A percentile compares a stretch with the other conserved stretches of the same genome.
These are phyloP conservation scores for Gossypioides kirkii DNA, from an alignment of 345 rosid species.

Conservation along the genomic window DNA sequence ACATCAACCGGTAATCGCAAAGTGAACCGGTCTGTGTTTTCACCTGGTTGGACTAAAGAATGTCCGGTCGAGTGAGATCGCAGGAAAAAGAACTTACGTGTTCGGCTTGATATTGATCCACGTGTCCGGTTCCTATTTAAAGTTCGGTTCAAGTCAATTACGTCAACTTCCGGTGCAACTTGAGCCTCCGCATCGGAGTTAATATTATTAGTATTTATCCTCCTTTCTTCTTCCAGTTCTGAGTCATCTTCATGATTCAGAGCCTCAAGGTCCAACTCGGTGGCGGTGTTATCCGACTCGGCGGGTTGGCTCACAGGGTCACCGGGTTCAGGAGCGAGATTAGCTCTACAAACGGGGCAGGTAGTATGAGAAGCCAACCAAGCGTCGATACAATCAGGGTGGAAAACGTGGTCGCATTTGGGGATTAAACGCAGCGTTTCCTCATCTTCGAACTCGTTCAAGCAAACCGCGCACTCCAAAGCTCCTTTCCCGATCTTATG, in stretches of 20 bases:
- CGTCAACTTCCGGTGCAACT: slow-evolving; percentile 23
- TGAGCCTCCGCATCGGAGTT: background rate
- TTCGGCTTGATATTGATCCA: slow-evolving; percentile 36
- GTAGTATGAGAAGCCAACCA: slow-evolving; percentile 85
- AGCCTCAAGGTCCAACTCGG: slow-evolving; percentile 36
- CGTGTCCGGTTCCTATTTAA: slow-evolving; percentile 52
- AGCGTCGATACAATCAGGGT: slow-evolving; percentile 78
- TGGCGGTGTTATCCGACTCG: background rate
- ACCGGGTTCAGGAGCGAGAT: slow-evolving; percentile 42
- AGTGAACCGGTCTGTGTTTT: slow-evolving; percentile 78
- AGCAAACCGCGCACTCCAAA: slow-evolving; percentile 92
- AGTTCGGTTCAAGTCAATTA: background rate
- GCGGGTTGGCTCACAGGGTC: slow-evolving; percentile 23
- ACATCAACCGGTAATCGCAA: slow-evolving; percentile 68
- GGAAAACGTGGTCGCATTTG: slow-evolving; percentile 89
- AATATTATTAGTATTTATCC: background rate
- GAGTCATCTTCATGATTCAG: slow-evolving; percentile 21
- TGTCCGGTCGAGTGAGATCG: slow-evolving; percentile 95
- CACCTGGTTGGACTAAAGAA: slow-evolving; percentile 75
- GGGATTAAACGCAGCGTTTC: slow-evolving; percentile 94
- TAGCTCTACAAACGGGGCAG: slow-evolving; percentile 89
- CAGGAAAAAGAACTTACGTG: slow-evolving; percentile 30
- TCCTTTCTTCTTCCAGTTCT: background rate
- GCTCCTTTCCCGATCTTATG: slow-evolving; percentile 79
- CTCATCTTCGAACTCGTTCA: slow-evolving; percentile 81